A percentile compares a stretch with the other conserved stretches of the same genome.
Conservation (phyloP, 163 green algal genomes). For the Scenedesmus sp. region DNA sequence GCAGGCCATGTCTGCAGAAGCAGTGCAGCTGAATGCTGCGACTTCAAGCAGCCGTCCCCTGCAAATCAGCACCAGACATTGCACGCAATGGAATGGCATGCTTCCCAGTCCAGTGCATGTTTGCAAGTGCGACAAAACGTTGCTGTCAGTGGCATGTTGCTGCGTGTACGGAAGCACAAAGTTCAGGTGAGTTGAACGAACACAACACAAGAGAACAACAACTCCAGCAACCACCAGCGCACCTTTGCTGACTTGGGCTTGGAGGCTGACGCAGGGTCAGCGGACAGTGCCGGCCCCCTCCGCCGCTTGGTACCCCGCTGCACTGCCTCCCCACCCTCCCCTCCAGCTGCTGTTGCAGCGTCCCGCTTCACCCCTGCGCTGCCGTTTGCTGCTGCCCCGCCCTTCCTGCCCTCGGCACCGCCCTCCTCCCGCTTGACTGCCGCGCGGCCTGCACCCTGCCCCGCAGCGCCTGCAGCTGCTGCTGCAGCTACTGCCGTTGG, state of each 20-base stretch:
- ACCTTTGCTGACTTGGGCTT: slow-evolving; percentile 52
- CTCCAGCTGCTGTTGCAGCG: background rate
- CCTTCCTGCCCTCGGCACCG: slow-evolving; percentile 1
- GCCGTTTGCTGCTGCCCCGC: slow-evolving; percentile 14
- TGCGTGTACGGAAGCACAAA: too few relatives aligned
- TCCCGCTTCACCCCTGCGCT: slow-evolving; percentile 28
- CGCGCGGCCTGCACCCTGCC: background rate
- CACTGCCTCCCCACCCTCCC: background rate
- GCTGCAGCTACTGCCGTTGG: slow-evolving; percentile 33
- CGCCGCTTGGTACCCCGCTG: slow-evolving; percentile 23
- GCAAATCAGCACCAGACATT: background rate
- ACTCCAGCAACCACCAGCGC: background rate
- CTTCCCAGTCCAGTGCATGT: too few relatives aligned
- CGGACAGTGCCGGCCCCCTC: background rate
- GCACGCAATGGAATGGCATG: background rate
- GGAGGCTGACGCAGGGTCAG: background rate
- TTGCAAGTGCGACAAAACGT: too few relatives aligned
- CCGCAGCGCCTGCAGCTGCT: slow-evolving; percentile 32
- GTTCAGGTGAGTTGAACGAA: too few relatives aligned
- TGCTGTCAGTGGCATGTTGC: too few relatives aligned
- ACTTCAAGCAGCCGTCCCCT: too few relatives aligned
- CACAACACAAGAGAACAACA: background rate
- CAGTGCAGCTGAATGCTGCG: too few relatives aligned
- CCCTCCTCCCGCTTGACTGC: slow-evolving; percentile 17
- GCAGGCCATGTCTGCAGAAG: too few relatives aligned